Percentiles rank a stretch among this genome's conserved stretches.
These are phyloP conservation scores for Bipolaris oryzae DNA, from an alignment of 2,329 filamentous ascomycete species.

Conservation along the genomic window DNA sequence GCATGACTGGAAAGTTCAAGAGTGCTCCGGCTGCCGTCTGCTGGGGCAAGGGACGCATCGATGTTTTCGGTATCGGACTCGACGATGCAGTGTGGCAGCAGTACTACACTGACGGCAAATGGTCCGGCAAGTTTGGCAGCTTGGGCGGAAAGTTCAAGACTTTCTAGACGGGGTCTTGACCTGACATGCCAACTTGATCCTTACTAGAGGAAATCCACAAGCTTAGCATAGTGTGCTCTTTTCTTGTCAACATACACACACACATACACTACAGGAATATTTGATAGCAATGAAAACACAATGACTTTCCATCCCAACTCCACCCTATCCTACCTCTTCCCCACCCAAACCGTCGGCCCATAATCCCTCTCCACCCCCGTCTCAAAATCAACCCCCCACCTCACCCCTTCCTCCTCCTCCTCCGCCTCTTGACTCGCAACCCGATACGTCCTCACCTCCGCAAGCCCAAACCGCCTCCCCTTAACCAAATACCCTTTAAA, in stretches of 20 bases:
- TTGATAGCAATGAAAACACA: background rate
- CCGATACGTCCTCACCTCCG: slow-evolving; percentile 23
- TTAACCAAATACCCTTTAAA: slow-evolving; percentile 27
- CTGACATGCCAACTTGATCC: background rate
- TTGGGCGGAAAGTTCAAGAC: background rate
- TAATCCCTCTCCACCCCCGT: slow-evolving; percentile 23
- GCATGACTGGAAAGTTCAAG: background rate
- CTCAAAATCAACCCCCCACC: slow-evolving; percentile 21
- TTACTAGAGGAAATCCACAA: background rate
- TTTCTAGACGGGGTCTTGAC: background rate
- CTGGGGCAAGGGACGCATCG: background rate
- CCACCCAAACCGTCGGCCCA: slow-evolving; percentile 28
- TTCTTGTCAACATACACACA: no score
- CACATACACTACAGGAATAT: background rate
- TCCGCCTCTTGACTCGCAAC: slow-evolving; percentile 25
- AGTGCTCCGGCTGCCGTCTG: background rate
- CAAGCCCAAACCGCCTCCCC: slow-evolving; percentile 21
- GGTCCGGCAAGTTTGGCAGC: background rate
- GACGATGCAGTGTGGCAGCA: background rate
- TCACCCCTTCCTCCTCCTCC: background rate
- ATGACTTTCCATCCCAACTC: background rate
- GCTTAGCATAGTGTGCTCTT: background rate
- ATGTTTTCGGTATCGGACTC: background rate
- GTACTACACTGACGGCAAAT: background rate
- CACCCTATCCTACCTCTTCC: background rate